Evolutionary conservation across 371 early-diverging fungal species (phyloP).

Genomic region (Paraphysoderma sedebokerense): DNA sequence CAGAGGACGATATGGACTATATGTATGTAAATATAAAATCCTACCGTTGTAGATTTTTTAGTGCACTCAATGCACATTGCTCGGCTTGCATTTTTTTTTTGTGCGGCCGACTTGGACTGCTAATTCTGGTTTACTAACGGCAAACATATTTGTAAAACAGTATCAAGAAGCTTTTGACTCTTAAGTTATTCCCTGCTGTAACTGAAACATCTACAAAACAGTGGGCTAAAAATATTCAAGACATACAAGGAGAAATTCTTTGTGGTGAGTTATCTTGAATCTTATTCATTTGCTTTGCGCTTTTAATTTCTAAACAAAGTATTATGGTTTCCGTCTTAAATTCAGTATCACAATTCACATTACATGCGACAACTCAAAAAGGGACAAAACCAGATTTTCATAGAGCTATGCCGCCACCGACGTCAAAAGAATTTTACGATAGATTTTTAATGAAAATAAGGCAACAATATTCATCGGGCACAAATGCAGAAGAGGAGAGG

Average conservation of each 20-base stretch:
- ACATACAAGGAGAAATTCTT: slow-evolving; percentile 45
- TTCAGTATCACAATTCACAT: slow-evolving; percentile 68
- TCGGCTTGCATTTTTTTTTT: no score
- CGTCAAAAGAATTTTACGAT: slow-evolving; percentile 48
- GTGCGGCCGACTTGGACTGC: no score
- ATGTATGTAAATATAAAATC: slow-evolving; percentile 33
- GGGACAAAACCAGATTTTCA: slow-evolving; percentile 84
- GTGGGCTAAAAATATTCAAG: slow-evolving; percentile 61
- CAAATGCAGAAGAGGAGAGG: slow-evolving; percentile 28
- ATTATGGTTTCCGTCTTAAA: neutral
- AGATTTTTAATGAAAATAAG: slow-evolving; percentile 48
- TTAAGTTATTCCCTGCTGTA: slow-evolving; percentile 58
- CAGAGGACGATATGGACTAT: slow-evolving; percentile 48
- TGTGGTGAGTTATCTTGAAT: slow-evolving; percentile 30
- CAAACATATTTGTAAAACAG: no score
- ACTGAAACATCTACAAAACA: slow-evolving; percentile 21
- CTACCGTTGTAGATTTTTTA: no score
- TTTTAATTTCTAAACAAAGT: neutral
- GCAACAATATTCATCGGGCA: no score
- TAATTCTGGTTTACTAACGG: no score
- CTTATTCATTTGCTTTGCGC: neutral
- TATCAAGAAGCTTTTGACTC: slow-evolving; percentile 45
- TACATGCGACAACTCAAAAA: slow-evolving; percentile 52
- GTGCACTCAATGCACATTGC: no score
- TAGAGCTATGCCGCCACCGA: slow-evolving; percentile 50